Base-by-base conservation (phyloP, 768 basidiomycete species). In the Sporobolomyces roseus region DNA sequence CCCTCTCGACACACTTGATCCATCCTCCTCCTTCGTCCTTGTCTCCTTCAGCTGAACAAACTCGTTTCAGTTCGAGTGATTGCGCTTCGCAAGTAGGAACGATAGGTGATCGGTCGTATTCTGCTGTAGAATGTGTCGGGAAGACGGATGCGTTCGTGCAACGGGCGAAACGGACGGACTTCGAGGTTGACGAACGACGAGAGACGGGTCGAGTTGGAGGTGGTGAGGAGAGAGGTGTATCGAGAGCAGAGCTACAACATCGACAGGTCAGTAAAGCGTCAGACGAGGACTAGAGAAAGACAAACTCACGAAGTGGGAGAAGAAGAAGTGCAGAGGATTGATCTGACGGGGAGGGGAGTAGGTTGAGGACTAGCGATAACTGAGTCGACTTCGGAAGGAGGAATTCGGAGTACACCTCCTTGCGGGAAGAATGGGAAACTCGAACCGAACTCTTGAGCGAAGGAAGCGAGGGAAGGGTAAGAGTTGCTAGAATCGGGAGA, bases 21-120 rank as follows among this genome's bases (percentile, higher is more conserved):
- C 74, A 74, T 1, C 65, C 66, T 6, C 70, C 70, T 14, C 56
- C 69, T 30, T 66, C 71, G 27, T 66, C 68, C 16, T 41, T 51
- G 36, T 54, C 45, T 36, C 51, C 58, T n/a, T 58, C 56, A 27
- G 56, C 56, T 27, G 29, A 43, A 29, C 56, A 58, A 43, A 8
- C 19, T 36, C 74, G 67, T 33, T 71, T 69, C 23, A 74, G 43
- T 58, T 64, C 68, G 49, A 74, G 71, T 10, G 45, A 50, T 43
- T 73, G 55, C 7, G 59, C 38, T 35, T 65, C 67, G 63, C 65
- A 60, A 19, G 71, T 65, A 30, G 74, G 71, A 36, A 74, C 41
- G 65, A 74, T 74, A 16, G 71, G 71, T 16, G 68, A 70, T 14
- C 74, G 74, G 49, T 74, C 74, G 71, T 74, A 74, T 33, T 72